Evolutionary conservation across 306 rosid genomes (phyloP), one percentile per base, ranked within the genome.

Genomic region (Quercus wislizeni): DNA sequence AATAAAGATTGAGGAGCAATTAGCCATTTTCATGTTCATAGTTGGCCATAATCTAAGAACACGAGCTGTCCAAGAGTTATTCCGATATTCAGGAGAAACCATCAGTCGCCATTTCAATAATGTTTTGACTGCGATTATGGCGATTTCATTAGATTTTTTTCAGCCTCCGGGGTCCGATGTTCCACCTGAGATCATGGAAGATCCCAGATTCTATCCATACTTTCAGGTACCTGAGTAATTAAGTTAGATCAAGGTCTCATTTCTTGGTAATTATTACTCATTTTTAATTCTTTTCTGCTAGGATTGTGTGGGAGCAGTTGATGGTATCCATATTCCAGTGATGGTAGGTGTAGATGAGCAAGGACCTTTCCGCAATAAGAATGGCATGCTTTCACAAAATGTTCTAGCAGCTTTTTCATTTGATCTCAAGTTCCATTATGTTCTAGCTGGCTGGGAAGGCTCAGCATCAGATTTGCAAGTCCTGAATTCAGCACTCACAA

Each of bases 371-470:
- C 98, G 98, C 78, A 85, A 94, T 81, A 92, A 88, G 88, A 86
- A 90, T 10, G 98, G 98, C 63, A 83, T 89, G 75, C 94, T 90
- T 81, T 92, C 98, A 25, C 98, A 94, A 82, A 81, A 86, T 77
- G 87, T 92, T 79, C 83, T 94, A 69, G 97, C 91, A 58, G 98
- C 98, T 20, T 94, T 95, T 89, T 94, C 98, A 5, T 90, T 94
- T 84, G 97, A 94, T 82, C 91, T 94, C 79, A 92, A 82, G 89
- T 92, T 94, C 81, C 93, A 90, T 83, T 94, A 92, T 58, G 92
- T 94, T 74, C 91, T 94, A 80, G 97, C 98, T 31, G 98, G 98
- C 20, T 94, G 98, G 97, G 98, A 94, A 89, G 98, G 98, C 78
- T 94, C 98, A 55, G 96, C 96, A 55, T 85, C 94, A 6, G 92